Percentiles rank a stretch among this genome's conserved stretches.
Conservation (phyloP, 2,329 filamentous ascomycete genomes). For the Ceratocystis albifundus region DNA sequence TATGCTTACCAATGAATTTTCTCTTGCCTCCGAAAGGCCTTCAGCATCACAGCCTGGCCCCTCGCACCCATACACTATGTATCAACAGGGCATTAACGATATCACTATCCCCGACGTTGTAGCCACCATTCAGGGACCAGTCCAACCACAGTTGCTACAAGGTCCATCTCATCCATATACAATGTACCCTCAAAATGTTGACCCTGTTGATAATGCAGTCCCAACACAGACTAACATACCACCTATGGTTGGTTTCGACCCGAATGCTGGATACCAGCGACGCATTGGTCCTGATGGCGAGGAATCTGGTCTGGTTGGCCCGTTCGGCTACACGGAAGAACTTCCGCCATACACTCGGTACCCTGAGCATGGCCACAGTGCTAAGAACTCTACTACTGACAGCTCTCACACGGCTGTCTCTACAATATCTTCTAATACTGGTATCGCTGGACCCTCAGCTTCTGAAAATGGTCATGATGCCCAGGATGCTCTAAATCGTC, state of each 20-base stretch:
- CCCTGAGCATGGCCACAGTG: constrained; percentile 57
- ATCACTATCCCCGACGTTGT: constrained; percentile 4
- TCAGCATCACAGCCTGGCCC: constrained; percentile 17
- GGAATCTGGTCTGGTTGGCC: constrained; percentile 81
- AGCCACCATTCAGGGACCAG: not conserved
- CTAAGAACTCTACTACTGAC: constrained; percentile 33
- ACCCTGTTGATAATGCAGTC: constrained; percentile 55
- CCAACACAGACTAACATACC: constrained; percentile 36
- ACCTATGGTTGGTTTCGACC: constrained; percentile 63
- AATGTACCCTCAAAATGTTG: constrained; percentile 69
- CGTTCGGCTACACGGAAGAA: constrained; percentile 80
- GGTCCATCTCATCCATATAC: constrained; percentile 75
- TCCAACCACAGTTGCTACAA: constrained; percentile 13
- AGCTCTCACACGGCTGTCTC: constrained; percentile 15
- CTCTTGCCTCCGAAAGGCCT: constrained; percentile 18
- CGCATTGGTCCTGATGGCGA: constrained; percentile 69
- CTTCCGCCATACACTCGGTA: constrained; percentile 85
- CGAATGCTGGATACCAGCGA: constrained; percentile 55
- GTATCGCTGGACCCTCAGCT: constrained; percentile 3
- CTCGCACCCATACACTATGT: constrained; percentile 23
- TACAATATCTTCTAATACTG: constrained; percentile 2
- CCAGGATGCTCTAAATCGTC: not conserved
- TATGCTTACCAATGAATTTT: constrained; percentile 14
- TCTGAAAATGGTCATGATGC: constrained; percentile 6
- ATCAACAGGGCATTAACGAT: constrained; percentile 22